Evolutionary conservation across 257 asterid species (phyloP).

Genomic region (Capsicum rhomboideum): DNA sequence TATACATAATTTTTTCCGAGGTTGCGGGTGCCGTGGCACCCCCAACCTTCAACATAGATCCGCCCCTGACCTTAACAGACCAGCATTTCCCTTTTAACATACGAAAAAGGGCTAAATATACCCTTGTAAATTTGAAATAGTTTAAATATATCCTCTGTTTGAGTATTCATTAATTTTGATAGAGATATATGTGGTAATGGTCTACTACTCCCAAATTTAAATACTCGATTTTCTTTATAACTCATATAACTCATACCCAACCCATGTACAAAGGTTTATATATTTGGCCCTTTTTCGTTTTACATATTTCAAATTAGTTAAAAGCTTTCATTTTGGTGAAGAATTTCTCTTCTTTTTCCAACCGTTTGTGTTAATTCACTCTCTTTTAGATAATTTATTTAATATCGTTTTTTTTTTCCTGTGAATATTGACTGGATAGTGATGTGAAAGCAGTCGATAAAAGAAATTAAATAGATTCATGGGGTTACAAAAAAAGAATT

Average conservation of each 20-base stretch:
- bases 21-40: no score
- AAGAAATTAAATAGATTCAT: background rate
- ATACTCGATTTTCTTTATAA: background rate
- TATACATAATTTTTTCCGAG: no score
- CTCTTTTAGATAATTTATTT: background rate
- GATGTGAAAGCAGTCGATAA: background rate
- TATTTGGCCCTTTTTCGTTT: background rate
- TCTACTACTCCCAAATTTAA: background rate
- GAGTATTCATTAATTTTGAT: background rate
- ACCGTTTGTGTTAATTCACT: background rate
- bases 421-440: background rate
- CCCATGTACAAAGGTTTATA: background rate
- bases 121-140: background rate
- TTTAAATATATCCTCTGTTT: background rate
- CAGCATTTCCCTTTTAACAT: background rate
- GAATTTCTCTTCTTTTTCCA: background rate
- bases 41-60: no score
- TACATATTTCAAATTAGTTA: background rate
- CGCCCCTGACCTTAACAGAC: no score
- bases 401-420: background rate
- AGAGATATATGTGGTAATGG: background rate
- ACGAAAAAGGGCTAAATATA: background rate
- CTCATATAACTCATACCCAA: background rate
- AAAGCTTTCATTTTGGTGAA: background rate
- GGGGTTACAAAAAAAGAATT: slow-evolving; percentile 5